Evolutionary conservation across 345 rosid genomes (phyloP).

Genomic region (Hibiscus tridactylites): DNA sequence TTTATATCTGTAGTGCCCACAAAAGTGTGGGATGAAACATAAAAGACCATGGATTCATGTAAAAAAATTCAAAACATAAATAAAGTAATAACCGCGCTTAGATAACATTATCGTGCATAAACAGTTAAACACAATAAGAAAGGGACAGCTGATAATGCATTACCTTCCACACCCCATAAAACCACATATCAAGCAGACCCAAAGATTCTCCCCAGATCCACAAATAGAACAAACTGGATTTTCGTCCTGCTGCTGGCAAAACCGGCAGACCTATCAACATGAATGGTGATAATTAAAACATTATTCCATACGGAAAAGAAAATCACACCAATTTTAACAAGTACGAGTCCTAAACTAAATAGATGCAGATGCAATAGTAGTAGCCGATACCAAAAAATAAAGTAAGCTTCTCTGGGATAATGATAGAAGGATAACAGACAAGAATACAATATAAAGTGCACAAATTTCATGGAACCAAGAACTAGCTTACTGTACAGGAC

Average conservation of each 20-base stretch:
- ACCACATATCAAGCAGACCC: conserved; percentile 92
- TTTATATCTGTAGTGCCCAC: conserved; percentile 56
- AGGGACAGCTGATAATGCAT: background rate
- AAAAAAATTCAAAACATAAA: background rate
- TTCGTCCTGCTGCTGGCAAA: conserved; percentile 89
- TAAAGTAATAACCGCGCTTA: background rate
- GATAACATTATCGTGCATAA: background rate
- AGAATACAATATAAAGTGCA: background rate
- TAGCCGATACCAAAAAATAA: background rate
- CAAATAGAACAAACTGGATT: conserved; percentile 70
- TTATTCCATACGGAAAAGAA: background rate
- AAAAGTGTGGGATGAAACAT: background rate
- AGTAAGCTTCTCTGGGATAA: background rate
- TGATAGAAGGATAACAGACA: background rate
- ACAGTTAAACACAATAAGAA: background rate
- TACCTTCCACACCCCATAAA: conserved; percentile 97
- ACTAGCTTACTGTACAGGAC: conserved; percentile 72
- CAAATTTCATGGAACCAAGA: conserved; percentile 7
- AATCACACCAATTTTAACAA: background rate
- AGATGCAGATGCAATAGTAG: background rate
- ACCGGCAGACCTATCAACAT: conserved; percentile 58
- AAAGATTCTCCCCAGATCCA: conserved; percentile 67
- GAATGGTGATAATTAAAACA: background rate
- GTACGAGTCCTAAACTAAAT: background rate
- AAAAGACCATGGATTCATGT: background rate